phyloP scores from a whole-genome alignment of 148 eudicot genomes.

The Amaranthus palmeri region DNA sequence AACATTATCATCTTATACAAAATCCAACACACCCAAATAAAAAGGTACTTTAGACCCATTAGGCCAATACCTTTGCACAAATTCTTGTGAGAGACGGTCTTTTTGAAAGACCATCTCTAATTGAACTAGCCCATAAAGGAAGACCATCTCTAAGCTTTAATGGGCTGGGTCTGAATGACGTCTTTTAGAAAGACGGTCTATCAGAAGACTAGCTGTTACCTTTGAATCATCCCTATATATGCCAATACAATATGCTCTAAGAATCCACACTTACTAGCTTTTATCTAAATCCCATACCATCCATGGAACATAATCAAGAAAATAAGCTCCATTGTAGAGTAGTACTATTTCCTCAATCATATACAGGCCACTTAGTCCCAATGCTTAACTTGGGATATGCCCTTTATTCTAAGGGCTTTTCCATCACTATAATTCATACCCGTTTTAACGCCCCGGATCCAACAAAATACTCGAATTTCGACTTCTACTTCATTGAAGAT shows the following conservation, averaged over 20 bases:
- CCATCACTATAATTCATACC: constrained; percentile 34
- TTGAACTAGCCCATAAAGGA: not conserved
- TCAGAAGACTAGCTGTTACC: not conserved
- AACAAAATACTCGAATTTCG: constrained; percentile 32
- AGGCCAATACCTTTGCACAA: too few relatives aligned
- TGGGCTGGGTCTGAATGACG: too few relatives aligned
- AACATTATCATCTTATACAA: too few relatives aligned
- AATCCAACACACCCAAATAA: not conserved
- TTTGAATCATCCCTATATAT: not conserved
- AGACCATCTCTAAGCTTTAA: too few relatives aligned
- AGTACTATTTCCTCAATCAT: constrained; percentile 36
- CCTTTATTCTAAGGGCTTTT: constrained; percentile 35
- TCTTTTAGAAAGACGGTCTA: too few relatives aligned
- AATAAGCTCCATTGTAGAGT: constrained; percentile 13
- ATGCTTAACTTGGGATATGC: constrained; percentile 41
- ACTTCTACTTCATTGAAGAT: constrained; percentile 33
- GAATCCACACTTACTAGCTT: not conserved
- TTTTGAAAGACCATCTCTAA: too few relatives aligned
- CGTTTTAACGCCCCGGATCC: constrained; percentile 32
- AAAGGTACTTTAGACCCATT: not conserved
- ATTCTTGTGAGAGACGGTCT: too few relatives aligned
- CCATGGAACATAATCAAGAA: constrained; percentile 12
- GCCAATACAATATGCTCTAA: not conserved
- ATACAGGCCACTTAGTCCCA: constrained; percentile 41
- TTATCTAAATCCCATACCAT: not conserved